Evolutionary conservation across 2,329 filamentous ascomycete species (phyloP).

Genomic region (Talaromyces sp.): DNA sequence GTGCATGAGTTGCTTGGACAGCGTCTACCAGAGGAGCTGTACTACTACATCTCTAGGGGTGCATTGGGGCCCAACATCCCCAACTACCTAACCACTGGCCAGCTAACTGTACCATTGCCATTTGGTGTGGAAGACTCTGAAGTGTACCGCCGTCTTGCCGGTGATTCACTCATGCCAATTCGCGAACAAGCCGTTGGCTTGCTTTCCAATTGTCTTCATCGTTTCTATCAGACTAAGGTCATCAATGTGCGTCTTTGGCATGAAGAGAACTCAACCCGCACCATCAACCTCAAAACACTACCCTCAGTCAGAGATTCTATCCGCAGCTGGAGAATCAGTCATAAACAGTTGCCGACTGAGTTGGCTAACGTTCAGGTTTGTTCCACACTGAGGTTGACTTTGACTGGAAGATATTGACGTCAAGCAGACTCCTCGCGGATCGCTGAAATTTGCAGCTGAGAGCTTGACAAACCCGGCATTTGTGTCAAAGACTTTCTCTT

Average conservation of each 20-base stretch:
- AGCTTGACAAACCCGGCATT: conserved; percentile 69
- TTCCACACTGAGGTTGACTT: not conserved
- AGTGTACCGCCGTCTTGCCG: conserved; percentile 77
- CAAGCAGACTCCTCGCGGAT: conserved; percentile 27
- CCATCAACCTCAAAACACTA: conserved; percentile 61
- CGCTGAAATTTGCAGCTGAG: conserved; percentile 50
- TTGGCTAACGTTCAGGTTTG: conserved; percentile 33
- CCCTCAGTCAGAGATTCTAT: conserved; percentile 54
- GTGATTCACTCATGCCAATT: conserved; percentile 68
- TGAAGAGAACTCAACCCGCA: conserved; percentile 62
- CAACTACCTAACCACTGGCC: conserved; percentile 75
- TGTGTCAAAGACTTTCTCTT: conserved; percentile 63
- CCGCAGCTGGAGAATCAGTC: conserved; percentile 69
- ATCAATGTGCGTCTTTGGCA: conserved; percentile 83
- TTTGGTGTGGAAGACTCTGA: conserved; percentile 76
- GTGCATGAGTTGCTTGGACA: conserved; percentile 89
- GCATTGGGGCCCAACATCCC: conserved; percentile 75
- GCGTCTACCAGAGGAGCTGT: conserved; percentile 82
- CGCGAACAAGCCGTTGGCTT: conserved; percentile 75
- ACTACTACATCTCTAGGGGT: conserved; percentile 82
- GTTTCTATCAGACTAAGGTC: conserved; percentile 77
- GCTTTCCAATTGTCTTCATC: conserved; percentile 73
- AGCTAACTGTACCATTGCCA: conserved; percentile 76
- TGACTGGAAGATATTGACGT: conserved; percentile 17
- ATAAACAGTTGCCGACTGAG: conserved; percentile 49